Percentiles rank a stretch among this genome's conserved stretches.
phyloP scores from a whole-genome alignment of 192 early-diverging fungal genomes.

The Coemansia reversa region DNA sequence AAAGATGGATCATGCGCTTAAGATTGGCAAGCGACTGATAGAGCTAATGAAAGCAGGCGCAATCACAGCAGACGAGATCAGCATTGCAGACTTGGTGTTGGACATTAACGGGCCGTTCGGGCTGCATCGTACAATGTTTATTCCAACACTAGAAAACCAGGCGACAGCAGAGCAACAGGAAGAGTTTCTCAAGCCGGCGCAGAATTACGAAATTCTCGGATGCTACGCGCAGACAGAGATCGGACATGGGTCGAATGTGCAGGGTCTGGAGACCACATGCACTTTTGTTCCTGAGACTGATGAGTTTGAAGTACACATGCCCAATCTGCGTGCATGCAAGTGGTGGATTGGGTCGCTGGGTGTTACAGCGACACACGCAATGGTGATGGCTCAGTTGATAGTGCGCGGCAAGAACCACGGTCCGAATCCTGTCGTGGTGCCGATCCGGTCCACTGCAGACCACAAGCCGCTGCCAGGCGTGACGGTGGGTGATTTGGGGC shows the following conservation, averaged over 20 bases:
- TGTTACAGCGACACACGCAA: slow-evolving; percentile 75
- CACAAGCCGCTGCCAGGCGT: slow-evolving; percentile 75
- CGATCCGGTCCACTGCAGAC: slow-evolving; percentile 70
- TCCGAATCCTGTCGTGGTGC: slow-evolving; percentile 78
- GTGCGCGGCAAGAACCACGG: slow-evolving; percentile 73
- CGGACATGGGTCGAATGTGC: slow-evolving; percentile 68
- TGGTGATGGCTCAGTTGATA: slow-evolving; percentile 81
- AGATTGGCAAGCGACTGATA: slow-evolving; percentile 63
- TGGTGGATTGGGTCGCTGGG: slow-evolving; percentile 89
- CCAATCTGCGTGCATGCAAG: slow-evolving; percentile 73
- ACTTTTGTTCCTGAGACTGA: slow-evolving; percentile 79
- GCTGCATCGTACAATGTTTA: slow-evolving; percentile 81
- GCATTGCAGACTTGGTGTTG: slow-evolving; percentile 61
- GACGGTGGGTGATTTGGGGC: slow-evolving; percentile 84
- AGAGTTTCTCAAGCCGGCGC: slow-evolving; percentile 70
- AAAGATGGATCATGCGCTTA: slow-evolving; percentile 60
- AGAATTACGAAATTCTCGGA: slow-evolving; percentile 75
- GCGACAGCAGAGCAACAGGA: slow-evolving; percentile 76
- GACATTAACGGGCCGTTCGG: slow-evolving; percentile 57
- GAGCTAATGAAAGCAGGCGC: slow-evolving; percentile 56
- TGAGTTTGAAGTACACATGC: slow-evolving; percentile 84
- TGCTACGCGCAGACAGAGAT: slow-evolving; percentile 88
- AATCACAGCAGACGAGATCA: slow-evolving; percentile 32
- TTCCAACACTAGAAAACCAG: slow-evolving; percentile 74
- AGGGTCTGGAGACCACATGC: slow-evolving; percentile 87